phyloP scores from a whole-genome alignment of 2,329 filamentous ascomycete species.

The Curvularia sp. region DNA sequence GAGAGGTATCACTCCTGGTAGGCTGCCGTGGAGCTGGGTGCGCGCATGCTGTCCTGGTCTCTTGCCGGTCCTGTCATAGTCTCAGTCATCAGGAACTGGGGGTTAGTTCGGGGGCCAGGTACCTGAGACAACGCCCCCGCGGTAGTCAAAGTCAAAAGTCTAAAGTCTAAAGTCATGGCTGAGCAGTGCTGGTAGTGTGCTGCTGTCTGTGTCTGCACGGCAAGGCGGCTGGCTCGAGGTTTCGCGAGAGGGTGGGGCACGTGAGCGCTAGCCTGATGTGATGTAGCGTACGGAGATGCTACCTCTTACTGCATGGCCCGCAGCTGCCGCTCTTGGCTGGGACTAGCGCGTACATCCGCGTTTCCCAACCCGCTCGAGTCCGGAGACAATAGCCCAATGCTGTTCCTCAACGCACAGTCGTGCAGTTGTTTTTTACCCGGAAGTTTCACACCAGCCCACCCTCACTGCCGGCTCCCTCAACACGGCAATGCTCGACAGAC shows the following conservation, averaged over 20 bases:
- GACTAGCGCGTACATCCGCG: background rate
- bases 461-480: slow-evolving; percentile 7
- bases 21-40: background rate
- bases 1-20: background rate
- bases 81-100: background rate
- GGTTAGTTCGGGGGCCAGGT: background rate
- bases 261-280: background rate
- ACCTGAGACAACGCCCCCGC: slow-evolving; percentile 1
- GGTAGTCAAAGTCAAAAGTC: background rate
- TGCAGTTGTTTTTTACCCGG: slow-evolving; percentile 9
- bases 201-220: background rate
- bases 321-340: slow-evolving; percentile 4
- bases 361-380: background rate
- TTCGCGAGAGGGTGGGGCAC: slow-evolving; percentile 3
- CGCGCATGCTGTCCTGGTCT: no score
- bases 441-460: background rate
- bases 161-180: background rate
- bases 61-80: no score
- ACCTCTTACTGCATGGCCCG: slow-evolving; percentile 5
- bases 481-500: slow-evolving; percentile 5
- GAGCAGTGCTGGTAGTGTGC: background rate
- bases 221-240: background rate
- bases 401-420: slow-evolving; percentile 1
- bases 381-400: slow-evolving; percentile 1
- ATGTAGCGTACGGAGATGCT: slow-evolving; percentile 7